Conservation (phyloP, 805 yeast genomes). For the Cyberlindnera mrakii region DNA sequence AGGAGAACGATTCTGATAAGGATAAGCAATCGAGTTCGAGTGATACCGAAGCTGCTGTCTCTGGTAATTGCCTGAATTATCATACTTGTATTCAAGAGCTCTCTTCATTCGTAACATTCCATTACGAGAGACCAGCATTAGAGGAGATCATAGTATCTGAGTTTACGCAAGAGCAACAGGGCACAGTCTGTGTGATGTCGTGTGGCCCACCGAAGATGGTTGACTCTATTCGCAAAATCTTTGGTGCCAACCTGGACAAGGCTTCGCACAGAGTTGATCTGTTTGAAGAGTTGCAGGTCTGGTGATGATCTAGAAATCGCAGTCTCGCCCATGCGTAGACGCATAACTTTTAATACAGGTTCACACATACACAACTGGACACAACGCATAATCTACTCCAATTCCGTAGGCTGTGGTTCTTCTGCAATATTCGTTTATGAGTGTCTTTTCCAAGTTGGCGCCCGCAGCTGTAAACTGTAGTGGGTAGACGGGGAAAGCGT, state of each 20-base stretch:
- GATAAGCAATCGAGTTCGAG: neutral
- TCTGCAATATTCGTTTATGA: no score
- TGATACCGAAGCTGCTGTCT: neutral
- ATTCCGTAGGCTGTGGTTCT: no score
- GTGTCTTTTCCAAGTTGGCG: no score
- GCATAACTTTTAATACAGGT: no score
- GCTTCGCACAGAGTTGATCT: conserved; percentile 52
- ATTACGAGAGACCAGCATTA: conserved; percentile 43
- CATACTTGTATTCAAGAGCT: neutral
- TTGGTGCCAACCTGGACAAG: conserved; percentile 35
- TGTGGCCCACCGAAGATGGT: conserved; percentile 62
- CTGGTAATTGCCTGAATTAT: neutral
- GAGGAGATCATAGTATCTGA: conserved; percentile 31
- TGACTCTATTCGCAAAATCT: conserved; percentile 44
- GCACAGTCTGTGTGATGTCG: conserved; percentile 43
- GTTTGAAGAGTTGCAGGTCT: conserved; percentile 68
- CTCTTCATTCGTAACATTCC: conserved; percentile 24
- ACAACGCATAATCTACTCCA: no score
- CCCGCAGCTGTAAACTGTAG: no score
- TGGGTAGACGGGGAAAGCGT: no score
- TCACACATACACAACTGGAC: no score
- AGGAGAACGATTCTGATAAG: neutral
- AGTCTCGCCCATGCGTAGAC: no score
- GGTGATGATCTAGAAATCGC: conserved; percentile 37
- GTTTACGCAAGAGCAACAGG: conserved; percentile 30